These are phyloP conservation scores for Penicillium sp. DNA, from an alignment of 2,329 filamentous ascomycete species.

Conservation along the genomic window DNA sequence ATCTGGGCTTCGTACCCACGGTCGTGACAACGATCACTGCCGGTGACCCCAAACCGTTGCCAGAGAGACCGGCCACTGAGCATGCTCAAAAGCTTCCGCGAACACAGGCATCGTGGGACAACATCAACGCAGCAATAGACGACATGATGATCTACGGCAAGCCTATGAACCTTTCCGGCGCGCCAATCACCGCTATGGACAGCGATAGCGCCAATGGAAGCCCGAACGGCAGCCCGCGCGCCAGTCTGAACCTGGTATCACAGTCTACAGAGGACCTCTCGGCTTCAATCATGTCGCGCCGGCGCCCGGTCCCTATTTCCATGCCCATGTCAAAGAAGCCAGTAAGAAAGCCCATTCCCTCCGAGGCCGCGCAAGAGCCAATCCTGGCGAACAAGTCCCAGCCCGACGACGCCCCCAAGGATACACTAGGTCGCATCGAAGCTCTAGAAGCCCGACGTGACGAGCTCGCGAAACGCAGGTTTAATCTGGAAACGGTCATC, in stretches of 20 bases:
- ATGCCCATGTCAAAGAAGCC: constrained; percentile 42
- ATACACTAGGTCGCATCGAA: constrained; percentile 68
- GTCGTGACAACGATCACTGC: constrained; percentile 44
- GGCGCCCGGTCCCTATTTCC: constrained; percentile 45
- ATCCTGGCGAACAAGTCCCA: constrained; percentile 63
- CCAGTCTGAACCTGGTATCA: constrained; percentile 40
- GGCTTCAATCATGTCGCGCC: constrained; percentile 51
- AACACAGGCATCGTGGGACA: constrained; percentile 26
- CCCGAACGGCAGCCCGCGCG: constrained; percentile 44
- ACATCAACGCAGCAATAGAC: constrained; percentile 42
- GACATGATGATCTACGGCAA: constrained; percentile 55
- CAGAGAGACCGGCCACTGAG: constrained; percentile 45
- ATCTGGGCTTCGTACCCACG: constrained; percentile 35
- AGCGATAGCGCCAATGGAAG: constrained; percentile 49
- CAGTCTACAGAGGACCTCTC: constrained; percentile 40
- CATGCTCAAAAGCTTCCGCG: constrained; percentile 19
- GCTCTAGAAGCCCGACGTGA: constrained; percentile 70
- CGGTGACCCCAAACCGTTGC: constrained; percentile 30
- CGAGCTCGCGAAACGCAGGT: constrained; percentile 68
- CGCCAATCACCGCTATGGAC: constrained; percentile 64
- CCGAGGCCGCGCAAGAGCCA: constrained; percentile 35
- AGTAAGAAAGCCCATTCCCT: constrained; percentile 52
- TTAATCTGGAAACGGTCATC: constrained; percentile 75
- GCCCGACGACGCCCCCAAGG: constrained; percentile 56
- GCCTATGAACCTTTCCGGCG: constrained; percentile 67